phyloP scores from a whole-genome alignment of 805 yeast species.

The Myxozyma sirexii region DNA sequence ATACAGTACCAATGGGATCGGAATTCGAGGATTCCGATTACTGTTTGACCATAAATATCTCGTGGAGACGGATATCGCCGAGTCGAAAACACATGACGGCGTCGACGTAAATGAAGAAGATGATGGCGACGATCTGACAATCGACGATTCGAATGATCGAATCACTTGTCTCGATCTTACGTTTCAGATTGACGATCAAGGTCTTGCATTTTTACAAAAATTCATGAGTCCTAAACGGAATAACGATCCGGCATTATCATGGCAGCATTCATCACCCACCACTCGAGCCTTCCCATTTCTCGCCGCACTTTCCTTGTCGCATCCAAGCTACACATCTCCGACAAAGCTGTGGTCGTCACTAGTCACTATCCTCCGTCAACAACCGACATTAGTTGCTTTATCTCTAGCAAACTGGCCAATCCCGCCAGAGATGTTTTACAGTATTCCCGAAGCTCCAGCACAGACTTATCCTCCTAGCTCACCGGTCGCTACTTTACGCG shows the following conservation, averaged over 20 bases:
- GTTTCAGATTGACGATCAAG: constrained; percentile 27
- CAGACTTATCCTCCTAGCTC: constrained; percentile 21
- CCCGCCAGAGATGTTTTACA: constrained; percentile 33
- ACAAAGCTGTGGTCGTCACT: constrained; percentile 30
- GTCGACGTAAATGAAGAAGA: background rate
- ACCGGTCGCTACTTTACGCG: constrained; percentile 21
- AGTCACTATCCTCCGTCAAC: constrained; percentile 19
- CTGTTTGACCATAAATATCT: constrained; percentile 16
- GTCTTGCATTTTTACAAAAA: constrained; percentile 11
- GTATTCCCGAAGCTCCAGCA: constrained; percentile 21
- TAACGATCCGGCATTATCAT: constrained; percentile 80
- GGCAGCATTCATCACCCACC: constrained; percentile 83
- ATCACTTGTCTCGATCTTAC: constrained; percentile 29
- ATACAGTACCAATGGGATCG: constrained; percentile 27
- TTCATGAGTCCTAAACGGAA: constrained; percentile 71
- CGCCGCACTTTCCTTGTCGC: constrained; percentile 29
- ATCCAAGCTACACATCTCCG: constrained; percentile 29
- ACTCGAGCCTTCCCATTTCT: constrained; percentile 49
- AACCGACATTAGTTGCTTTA: constrained; percentile 24
- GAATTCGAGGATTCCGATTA: constrained; percentile 18
- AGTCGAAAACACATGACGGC: no score
- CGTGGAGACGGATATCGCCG: background rate
- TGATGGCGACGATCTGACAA: constrained; percentile 13
- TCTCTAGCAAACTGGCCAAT: constrained; percentile 34
- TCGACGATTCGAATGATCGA: constrained; percentile 25